phyloP scores from a whole-genome alignment of 1,284 basidiomycete genomes.

The Sparassis latifolia region DNA sequence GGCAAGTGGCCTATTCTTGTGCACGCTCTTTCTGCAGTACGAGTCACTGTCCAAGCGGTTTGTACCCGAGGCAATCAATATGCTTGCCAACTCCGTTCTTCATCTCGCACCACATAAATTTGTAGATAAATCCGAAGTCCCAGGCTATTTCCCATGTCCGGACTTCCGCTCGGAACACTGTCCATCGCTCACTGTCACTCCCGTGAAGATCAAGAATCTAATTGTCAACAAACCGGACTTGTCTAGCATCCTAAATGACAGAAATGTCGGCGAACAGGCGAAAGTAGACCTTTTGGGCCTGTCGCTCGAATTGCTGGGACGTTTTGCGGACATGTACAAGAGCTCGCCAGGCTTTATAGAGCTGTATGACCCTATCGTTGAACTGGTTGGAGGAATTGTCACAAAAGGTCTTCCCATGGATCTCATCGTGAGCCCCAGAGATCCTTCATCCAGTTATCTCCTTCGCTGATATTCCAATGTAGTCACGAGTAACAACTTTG shows the following conservation, averaged over 20 bases:
- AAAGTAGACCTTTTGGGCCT: slow-evolving; percentile 65
- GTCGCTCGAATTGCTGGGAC: slow-evolving; percentile 55
- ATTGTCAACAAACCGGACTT: slow-evolving; percentile 43
- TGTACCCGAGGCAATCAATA: slow-evolving; percentile 88
- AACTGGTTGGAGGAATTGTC: slow-evolving; percentile 52
- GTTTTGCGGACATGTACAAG: slow-evolving; percentile 73
- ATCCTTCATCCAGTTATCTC: neutral
- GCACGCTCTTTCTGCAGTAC: slow-evolving; percentile 78
- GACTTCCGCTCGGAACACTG: slow-evolving; percentile 55
- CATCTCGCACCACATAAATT: slow-evolving; percentile 67
- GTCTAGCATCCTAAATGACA: slow-evolving; percentile 30
- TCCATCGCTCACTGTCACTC: slow-evolving; percentile 32
- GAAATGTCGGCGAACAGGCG: slow-evolving; percentile 43
- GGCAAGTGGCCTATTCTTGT: slow-evolving; percentile 84
- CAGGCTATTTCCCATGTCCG: slow-evolving; percentile 65
- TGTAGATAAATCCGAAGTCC: slow-evolving; percentile 40
- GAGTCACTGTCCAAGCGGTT: slow-evolving; percentile 83
- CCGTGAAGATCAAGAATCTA: slow-evolving; percentile 35
- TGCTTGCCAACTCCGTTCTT: slow-evolving; percentile 65
- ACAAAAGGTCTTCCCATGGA: slow-evolving; percentile 39
- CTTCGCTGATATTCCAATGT: neutral
- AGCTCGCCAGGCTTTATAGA: slow-evolving; percentile 80
- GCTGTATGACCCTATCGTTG: slow-evolving; percentile 64
- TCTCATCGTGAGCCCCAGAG: slow-evolving; percentile 45
- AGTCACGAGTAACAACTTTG: slow-evolving; percentile 17